Evolutionary conservation across 2,329 filamentous ascomycete species (phyloP).

Genomic region (Calonectria pteridis): DNA sequence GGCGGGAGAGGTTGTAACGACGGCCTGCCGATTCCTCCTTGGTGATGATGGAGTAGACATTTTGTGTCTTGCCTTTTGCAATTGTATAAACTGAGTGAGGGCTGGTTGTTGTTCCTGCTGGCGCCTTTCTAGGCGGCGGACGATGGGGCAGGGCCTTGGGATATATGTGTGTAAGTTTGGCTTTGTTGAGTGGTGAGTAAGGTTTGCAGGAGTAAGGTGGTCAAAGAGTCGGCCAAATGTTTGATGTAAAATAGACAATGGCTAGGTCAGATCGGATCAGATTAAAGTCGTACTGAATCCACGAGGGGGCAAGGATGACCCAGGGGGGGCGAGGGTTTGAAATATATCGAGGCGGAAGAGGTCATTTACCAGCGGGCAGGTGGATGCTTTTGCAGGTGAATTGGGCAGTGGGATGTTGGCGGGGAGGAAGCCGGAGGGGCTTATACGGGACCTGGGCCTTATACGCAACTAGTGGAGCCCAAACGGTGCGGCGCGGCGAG

Average conservation of each 20-base stretch:
- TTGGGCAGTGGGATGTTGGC: constrained; percentile 40
- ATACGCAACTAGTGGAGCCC: constrained; percentile 45
- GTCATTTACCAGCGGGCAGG: constrained; percentile 23
- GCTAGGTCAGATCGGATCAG: constrained; percentile 24
- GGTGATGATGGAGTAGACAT: constrained; percentile 38
- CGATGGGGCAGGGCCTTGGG: constrained; percentile 13
- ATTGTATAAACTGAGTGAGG: constrained; percentile 15
- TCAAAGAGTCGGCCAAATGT: constrained; percentile 16
- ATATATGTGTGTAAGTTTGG: not conserved
- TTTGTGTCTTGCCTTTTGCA: constrained; percentile 28
- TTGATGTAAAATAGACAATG: constrained; percentile 19
- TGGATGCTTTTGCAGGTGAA: constrained; percentile 37
- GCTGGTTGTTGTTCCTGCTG: constrained; percentile 5
- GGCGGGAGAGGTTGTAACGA: constrained; percentile 41
- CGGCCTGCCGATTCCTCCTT: constrained; percentile 42
- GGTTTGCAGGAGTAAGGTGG: constrained; percentile 10
- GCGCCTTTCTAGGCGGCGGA: constrained; percentile 17
- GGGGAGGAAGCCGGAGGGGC: constrained; percentile 37
- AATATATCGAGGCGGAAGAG: constrained; percentile 36
- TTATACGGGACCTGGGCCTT: constrained; percentile 43
- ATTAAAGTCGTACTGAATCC: constrained; percentile 18
- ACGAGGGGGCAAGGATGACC: constrained; percentile 30
- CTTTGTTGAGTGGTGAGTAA: constrained; percentile 15
- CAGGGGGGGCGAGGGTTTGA: constrained; percentile 32
- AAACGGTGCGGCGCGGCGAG: constrained; percentile 18